These are phyloP conservation scores for Fusarium domesticum DNA, from an alignment of 2,329 filamentous ascomycete species.

Conservation along the genomic window DNA sequence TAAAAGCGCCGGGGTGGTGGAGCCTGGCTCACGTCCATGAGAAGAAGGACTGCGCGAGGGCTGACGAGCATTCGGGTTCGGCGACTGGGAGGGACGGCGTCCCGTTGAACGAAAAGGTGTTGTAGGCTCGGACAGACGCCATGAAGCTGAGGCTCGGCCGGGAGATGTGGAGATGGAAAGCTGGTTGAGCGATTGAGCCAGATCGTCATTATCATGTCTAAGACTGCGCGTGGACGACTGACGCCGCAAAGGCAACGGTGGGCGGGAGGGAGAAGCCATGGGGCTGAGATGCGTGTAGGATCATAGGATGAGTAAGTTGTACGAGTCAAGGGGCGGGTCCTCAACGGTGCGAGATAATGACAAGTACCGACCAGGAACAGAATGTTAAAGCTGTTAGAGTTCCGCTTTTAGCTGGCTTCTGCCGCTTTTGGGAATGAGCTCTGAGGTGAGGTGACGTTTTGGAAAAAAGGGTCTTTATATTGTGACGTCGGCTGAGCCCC, in stretches of 20 bases:
- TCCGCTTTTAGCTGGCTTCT: conserved; percentile 10
- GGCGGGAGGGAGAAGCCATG: conserved; percentile 32
- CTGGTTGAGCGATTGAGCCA: conserved; percentile 43
- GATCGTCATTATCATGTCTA: conserved; percentile 31
- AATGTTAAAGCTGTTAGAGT: neutral
- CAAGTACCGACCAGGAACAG: no score
- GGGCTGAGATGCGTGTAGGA: conserved; percentile 6
- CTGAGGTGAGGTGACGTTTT: neutral
- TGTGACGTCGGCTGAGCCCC: conserved; percentile 19
- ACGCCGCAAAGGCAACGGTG: conserved; percentile 33
- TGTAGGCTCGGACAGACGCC: conserved; percentile 38
- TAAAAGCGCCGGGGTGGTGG: conserved; percentile 49
- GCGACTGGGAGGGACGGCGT: conserved; percentile 29
- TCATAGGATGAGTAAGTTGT: conserved; percentile 13
- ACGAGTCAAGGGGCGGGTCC: no score
- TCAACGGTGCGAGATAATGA: no score
- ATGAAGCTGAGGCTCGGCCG: conserved; percentile 26
- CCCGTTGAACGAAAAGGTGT: conserved; percentile 41
- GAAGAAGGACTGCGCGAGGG: conserved; percentile 45
- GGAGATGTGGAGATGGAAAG: conserved; percentile 42
- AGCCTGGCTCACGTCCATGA: conserved; percentile 42
- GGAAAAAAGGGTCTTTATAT: conserved; percentile 12
- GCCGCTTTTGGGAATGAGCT: conserved; percentile 17
- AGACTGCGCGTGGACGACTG: conserved; percentile 34
- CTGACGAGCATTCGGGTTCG: conserved; percentile 25